Evolutionary conservation across 805 yeast species (phyloP), one percentile per base, ranked within the genome.

Genomic region (Pichia heedii): DNA sequence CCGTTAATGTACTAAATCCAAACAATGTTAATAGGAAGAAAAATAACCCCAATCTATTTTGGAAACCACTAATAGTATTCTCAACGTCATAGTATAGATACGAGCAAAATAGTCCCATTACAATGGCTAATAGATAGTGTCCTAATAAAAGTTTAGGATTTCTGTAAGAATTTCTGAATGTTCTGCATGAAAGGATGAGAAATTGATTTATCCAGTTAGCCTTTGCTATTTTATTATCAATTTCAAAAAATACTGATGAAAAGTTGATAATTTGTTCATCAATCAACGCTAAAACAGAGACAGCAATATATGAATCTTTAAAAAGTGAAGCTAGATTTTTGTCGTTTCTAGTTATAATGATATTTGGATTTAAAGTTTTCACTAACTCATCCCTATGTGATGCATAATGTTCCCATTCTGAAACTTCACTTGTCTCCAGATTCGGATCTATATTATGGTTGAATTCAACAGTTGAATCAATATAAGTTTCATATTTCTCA

Each of bases 31-130:
- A 69, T 41, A 89, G 65, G 62, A 93, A 93, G 69, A 93, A 90
- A 63, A 93, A 93, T 47, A 93, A 68, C 0, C 98, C 98, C 50
- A 93, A 70, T 54, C 98, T 73, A 63, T 93, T 93, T 62, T 93
- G 98, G 69, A 93, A 93, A 0, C 98, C 98, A 55, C 95, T 80
- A 43, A 93, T 90, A 60, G 90, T 96, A 57, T 87, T 84, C 35
- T 79, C 69, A 22, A 90, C 79, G 55, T 87, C 72, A 64, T 81
- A 90, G 61, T 93, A 93, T 34, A 93, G 68, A 40, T 76, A 76
- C 0, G 97, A 96, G 62, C 96, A 81, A 63, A 90, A 84, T 4
- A 79, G 56, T 1, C 95, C 96, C 61, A 90, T 76, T 15, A 80
- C 60, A 9, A 85, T 62, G 0, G 96, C 81, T 47, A 90, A 68